These are phyloP conservation scores for barrel medic (Medicago truncatula) DNA, from an alignment of 306 rosid species.

Conservation along the genomic window DNA sequence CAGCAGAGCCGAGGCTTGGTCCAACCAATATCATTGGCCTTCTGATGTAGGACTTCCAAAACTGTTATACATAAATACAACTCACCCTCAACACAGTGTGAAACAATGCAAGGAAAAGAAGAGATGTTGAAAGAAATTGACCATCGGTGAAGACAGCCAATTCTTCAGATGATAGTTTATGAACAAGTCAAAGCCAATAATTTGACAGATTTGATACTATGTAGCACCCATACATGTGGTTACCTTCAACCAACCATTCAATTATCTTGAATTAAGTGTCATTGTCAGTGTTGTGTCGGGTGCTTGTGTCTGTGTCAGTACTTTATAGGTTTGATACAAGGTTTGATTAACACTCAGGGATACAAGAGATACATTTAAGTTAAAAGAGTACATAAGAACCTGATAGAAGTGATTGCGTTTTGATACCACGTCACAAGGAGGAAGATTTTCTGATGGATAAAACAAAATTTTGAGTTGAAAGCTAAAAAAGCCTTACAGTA, in stretches of 20 bases:
- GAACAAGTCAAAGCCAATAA: slow-evolving; percentile 20
- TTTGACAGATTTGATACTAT: neutral
- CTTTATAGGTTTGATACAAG: slow-evolving; percentile 1
- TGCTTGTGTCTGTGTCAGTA: no score
- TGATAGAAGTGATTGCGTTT: slow-evolving; percentile 87
- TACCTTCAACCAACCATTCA: no score
- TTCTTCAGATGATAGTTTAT: slow-evolving; percentile 33
- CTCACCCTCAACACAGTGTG: slow-evolving; percentile 38
- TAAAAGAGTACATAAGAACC: slow-evolving; percentile 53
- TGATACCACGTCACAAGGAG: slow-evolving; percentile 71
- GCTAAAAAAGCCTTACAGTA: slow-evolving; percentile 1
- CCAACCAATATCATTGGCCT: slow-evolving; percentile 91
- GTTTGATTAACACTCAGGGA: slow-evolving; percentile 12
- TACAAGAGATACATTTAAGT: slow-evolving; percentile 1
- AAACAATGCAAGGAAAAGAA: slow-evolving; percentile 28
- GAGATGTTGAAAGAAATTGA: slow-evolving; percentile 25
- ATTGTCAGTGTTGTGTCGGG: no score
- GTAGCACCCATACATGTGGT: no score
- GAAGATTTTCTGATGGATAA: slow-evolving; percentile 67
- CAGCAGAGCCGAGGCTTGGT: slow-evolving; percentile 98
- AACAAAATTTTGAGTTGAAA: slow-evolving; percentile 20
- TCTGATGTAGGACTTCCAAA: slow-evolving; percentile 80
- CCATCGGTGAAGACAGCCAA: neutral
- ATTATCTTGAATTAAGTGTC: no score
- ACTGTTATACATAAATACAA: slow-evolving; percentile 57